These are phyloP conservation scores for Phytophthora syringae DNA, from an alignment of 352 stramenopile genomes.

Conservation along the genomic window DNA sequence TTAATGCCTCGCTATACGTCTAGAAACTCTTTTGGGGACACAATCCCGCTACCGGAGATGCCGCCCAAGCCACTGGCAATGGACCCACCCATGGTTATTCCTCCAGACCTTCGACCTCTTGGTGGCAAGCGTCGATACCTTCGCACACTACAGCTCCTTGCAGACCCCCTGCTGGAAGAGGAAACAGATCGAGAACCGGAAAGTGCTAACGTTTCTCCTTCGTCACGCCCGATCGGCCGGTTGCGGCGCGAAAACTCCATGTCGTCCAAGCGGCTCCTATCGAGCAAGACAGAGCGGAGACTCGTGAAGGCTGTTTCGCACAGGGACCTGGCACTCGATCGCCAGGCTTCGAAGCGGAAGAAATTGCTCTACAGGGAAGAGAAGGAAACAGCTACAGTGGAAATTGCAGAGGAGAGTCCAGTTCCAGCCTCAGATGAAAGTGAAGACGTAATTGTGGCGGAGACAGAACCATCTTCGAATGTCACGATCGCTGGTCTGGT, in stretches of 20 bases:
- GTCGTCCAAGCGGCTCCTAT: conserved; percentile 20
- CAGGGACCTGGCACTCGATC: conserved; percentile 14
- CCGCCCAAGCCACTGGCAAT: conserved; percentile 47
- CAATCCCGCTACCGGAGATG: conserved; percentile 40
- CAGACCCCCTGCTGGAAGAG: conserved; percentile 20
- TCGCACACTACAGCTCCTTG: conserved; percentile 69
- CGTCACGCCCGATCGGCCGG: background rate
- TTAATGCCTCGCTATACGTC: background rate
- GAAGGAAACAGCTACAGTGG: conserved; percentile 5
- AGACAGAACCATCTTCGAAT: background rate
- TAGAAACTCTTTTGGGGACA: conserved; percentile 72
- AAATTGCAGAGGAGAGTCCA: conserved; percentile 2
- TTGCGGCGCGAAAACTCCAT: conserved; percentile 25
- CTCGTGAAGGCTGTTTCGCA: conserved; percentile 29
- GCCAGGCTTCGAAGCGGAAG: conserved; percentile 1
- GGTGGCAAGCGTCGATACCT: conserved; percentile 55
- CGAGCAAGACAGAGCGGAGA: conserved; percentile 21
- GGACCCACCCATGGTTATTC: conserved; percentile 65
- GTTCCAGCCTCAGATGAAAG: background rate
- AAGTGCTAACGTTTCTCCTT: background rate
- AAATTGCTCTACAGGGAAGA: conserved; percentile 7
- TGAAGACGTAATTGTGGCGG: background rate
- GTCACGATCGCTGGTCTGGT: conserved; percentile 6
- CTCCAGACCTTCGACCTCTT: conserved; percentile 57
- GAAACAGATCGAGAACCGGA: conserved; percentile 17